Evolutionary conservation across 176 grass and related monocot species (phyloP).

Genomic region (Miscanthus lutarioriparius): DNA sequence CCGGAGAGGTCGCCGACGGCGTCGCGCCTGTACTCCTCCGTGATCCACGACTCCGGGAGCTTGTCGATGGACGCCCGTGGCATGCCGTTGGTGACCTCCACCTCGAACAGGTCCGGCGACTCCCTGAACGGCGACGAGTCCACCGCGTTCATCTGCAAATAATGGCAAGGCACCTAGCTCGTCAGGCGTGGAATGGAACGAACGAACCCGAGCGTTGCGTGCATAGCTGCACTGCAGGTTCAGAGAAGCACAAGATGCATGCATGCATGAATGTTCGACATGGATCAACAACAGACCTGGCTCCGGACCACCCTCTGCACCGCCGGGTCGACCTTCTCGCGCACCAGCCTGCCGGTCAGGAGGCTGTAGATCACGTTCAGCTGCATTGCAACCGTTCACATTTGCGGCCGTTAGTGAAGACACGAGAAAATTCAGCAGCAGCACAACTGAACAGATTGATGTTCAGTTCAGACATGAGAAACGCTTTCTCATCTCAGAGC

Average conservation of each 20-base stretch:
- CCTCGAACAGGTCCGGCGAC: conserved; percentile 65
- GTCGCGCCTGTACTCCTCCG: conserved; percentile 47
- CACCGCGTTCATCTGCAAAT: conserved; percentile 62
- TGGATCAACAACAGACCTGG: conserved; percentile 41
- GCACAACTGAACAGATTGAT: background rate
- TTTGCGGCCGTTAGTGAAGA: no score
- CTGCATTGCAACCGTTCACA: conserved; percentile 32
- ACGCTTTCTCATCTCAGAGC: background rate
- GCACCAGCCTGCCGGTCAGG: conserved; percentile 67
- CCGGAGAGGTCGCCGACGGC: conserved; percentile 54
- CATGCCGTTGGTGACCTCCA: conserved; percentile 58
- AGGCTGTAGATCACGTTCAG: conserved; percentile 85
- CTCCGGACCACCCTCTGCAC: conserved; percentile 80
- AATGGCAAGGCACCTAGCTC: background rate
- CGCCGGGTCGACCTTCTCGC: conserved; percentile 82
- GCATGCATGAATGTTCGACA: background rate
- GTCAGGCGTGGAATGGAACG: no score
- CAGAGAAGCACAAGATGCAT: background rate
- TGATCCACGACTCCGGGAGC: conserved; percentile 67
- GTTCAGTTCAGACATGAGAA: background rate
- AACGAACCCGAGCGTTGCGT: no score
- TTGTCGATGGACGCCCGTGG: conserved; percentile 58
- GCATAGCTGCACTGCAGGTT: no score
- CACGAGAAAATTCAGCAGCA: no score
- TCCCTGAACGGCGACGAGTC: conserved; percentile 62